Evolutionary conservation across 1,284 basidiomycete genomes (phyloP).

Genomic region (Sparassis latifolia): DNA sequence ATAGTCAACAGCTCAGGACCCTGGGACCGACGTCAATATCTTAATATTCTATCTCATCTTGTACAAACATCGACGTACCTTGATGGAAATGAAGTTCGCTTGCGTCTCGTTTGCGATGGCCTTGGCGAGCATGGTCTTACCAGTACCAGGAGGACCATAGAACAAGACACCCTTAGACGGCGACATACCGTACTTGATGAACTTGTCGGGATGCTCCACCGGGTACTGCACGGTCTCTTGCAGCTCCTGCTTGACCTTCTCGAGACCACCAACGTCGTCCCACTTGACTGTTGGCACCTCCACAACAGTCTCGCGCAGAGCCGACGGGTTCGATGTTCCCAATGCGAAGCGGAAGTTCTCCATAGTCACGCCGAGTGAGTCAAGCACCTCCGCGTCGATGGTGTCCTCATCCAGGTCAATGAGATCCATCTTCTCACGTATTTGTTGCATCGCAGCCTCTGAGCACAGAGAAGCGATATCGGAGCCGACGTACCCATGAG

Average conservation of each 20-base stretch:
- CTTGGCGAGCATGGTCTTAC: slow-evolving; percentile 94
- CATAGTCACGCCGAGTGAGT: slow-evolving; percentile 95
- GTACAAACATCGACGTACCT: slow-evolving; percentile 36
- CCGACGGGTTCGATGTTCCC: slow-evolving; percentile 93
- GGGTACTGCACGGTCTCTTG: slow-evolving; percentile 99
- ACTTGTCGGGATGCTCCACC: slow-evolving; percentile 99
- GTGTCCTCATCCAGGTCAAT: slow-evolving; percentile 93
- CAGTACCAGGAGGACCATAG: slow-evolving; percentile 95
- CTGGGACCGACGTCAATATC: slow-evolving; percentile 33
- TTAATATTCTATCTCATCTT: slow-evolving; percentile 1
- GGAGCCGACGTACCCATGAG: slow-evolving; percentile 98
- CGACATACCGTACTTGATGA: slow-evolving; percentile 99
- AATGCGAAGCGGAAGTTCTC: slow-evolving; percentile 98
- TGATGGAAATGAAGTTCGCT: slow-evolving; percentile 97
- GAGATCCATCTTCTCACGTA: slow-evolving; percentile 96
- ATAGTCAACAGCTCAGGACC: slow-evolving; percentile 96
- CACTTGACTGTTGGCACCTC: slow-evolving; percentile 95
- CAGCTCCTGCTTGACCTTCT: slow-evolving; percentile 98
- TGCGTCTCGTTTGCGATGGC: slow-evolving; percentile 99
- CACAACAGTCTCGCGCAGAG: slow-evolving; percentile 93
- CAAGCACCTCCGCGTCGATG: slow-evolving; percentile 95
- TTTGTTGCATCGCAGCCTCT: slow-evolving; percentile 98
- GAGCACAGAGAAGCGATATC: slow-evolving; percentile 96
- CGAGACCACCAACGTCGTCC: slow-evolving; percentile 99
- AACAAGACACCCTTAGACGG: slow-evolving; percentile 98